Evolutionary conservation across 805 yeast species (phyloP).

Genomic region (Priceomyces fermenticarens): DNA sequence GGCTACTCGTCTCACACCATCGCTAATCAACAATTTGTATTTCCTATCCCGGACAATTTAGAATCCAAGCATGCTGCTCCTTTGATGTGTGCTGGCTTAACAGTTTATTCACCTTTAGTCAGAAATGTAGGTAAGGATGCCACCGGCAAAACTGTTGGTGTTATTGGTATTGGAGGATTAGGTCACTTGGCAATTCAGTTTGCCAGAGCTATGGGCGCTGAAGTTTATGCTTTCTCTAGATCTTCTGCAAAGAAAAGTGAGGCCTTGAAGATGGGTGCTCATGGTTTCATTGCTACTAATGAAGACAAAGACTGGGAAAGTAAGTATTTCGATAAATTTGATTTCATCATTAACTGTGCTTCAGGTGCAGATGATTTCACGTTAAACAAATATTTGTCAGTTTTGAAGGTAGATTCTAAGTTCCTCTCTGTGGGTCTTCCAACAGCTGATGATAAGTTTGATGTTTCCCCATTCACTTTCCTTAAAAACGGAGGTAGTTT

Average conservation of each 20-base stretch:
- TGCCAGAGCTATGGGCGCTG: slow-evolving; percentile 63
- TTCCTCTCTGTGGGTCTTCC: slow-evolving; percentile 28
- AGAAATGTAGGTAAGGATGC: slow-evolving; percentile 34
- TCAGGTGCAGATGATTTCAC: slow-evolving; percentile 50
- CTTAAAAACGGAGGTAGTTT: slow-evolving; percentile 26
- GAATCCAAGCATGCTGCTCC: slow-evolving; percentile 48
- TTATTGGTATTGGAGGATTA: slow-evolving; percentile 65
- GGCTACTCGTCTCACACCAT: slow-evolving; percentile 50
- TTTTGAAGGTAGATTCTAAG: slow-evolving; percentile 24
- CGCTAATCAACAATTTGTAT: slow-evolving; percentile 42
- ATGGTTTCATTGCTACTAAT: slow-evolving; percentile 49
- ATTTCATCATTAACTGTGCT: slow-evolving; percentile 53
- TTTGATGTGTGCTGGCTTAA: slow-evolving; percentile 55
- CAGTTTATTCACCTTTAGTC: slow-evolving; percentile 50
- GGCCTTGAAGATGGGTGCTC: slow-evolving; percentile 55
- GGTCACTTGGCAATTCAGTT: slow-evolving; percentile 63
- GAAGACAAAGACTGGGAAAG: slow-evolving; percentile 25
- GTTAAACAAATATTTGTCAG: slow-evolving; percentile 45
- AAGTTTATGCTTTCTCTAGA: slow-evolving; percentile 58
- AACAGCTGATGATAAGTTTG: slow-evolving; percentile 18
- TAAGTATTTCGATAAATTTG: slow-evolving; percentile 35
- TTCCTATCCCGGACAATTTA: slow-evolving; percentile 47
- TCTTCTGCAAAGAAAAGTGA: slow-evolving; percentile 47
- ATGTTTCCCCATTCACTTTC: slow-evolving; percentile 24
- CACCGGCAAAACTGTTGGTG: slow-evolving; percentile 47